Percentiles rank a stretch among this genome's conserved stretches.
Evolutionary conservation across 345 rosid species (phyloP).

Genomic region (Brassica nigra): DNA sequence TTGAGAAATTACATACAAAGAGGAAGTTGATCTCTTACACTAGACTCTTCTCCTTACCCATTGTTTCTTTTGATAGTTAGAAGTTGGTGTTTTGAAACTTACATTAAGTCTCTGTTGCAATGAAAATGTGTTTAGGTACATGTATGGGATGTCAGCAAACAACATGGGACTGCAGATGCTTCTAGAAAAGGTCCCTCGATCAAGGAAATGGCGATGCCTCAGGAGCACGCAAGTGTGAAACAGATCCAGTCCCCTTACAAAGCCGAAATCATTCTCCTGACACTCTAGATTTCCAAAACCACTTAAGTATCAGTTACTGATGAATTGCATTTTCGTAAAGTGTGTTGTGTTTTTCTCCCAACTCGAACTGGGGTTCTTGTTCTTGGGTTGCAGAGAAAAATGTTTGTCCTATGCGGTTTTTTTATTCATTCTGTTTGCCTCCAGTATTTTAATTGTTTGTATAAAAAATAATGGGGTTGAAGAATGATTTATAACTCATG

Average conservation of each 20-base stretch:
- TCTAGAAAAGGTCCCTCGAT: constrained; percentile 67
- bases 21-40: background rate
- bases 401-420: background rate
- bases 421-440: background rate
- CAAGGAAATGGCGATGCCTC: constrained; percentile 78
- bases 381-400: constrained; percentile 8
- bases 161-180: constrained; percentile 81
- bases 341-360: constrained; percentile 29
- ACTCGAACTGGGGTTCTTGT: background rate
- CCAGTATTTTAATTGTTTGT: background rate
- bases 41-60: background rate
- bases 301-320: constrained; percentile 30
- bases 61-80: too few species aligned
- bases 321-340: background rate
- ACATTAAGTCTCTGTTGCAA: background rate
- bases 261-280: constrained; percentile 22
- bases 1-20: background rate
- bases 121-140: constrained; percentile 51
- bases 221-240: constrained; percentile 70
- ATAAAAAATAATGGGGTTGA: background rate
- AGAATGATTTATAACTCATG: background rate
- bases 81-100: background rate
- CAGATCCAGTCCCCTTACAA: background rate
- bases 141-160: constrained; percentile 64
- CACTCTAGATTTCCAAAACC: background rate